Evolutionary conservation across 2,329 filamentous ascomycete genomes (phyloP).

Genomic region (Aspergillus floridensis): DNA sequence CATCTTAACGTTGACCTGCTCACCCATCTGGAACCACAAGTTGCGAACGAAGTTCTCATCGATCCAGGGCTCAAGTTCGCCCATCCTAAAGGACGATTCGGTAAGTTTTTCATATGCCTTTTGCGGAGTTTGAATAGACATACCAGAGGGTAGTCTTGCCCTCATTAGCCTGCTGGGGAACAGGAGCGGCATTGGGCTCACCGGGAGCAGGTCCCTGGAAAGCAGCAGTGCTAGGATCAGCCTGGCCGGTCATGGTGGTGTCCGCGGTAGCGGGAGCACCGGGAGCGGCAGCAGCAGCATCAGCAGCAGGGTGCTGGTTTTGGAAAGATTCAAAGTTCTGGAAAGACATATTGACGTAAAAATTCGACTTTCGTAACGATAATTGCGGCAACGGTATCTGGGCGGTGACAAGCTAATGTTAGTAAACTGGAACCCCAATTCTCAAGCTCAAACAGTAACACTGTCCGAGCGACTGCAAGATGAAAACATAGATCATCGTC

Average conservation of each 20-base stretch:
- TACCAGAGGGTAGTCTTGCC: slow-evolving; percentile 58
- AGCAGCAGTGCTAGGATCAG: slow-evolving; percentile 53
- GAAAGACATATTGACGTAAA: slow-evolving; percentile 59
- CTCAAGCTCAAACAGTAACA: not conserved
- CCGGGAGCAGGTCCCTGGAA: slow-evolving; percentile 51
- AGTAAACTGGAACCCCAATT: not conserved
- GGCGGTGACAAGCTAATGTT: not conserved
- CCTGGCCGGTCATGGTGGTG: slow-evolving; percentile 56
- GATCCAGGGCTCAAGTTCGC: slow-evolving; percentile 98
- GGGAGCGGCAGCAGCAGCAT: slow-evolving; percentile 49
- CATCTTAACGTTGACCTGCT: slow-evolving; percentile 98
- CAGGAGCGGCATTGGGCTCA: slow-evolving; percentile 40
- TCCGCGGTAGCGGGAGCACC: slow-evolving; percentile 50
- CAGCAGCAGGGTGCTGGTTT: slow-evolving; percentile 58
- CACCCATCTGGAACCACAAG: slow-evolving; percentile 88
- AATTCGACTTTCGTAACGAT: slow-evolving; percentile 21
- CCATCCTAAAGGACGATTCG: slow-evolving; percentile 70
- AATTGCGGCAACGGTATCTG: slow-evolving; percentile 19
- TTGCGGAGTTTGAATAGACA: slow-evolving; percentile 27
- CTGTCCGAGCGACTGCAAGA: not conserved
- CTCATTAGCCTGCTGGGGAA: slow-evolving; percentile 52
- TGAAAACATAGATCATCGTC: not conserved
- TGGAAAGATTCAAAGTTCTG: slow-evolving; percentile 64
- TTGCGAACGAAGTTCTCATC: slow-evolving; percentile 98
- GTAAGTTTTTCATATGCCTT: not conserved